A percentile compares a stretch with the other conserved stretches of the same genome.
These are phyloP conservation scores for Cenococcum geophilum DNA, from an alignment of 495 filamentous ascomycete species.

Conservation along the genomic window DNA sequence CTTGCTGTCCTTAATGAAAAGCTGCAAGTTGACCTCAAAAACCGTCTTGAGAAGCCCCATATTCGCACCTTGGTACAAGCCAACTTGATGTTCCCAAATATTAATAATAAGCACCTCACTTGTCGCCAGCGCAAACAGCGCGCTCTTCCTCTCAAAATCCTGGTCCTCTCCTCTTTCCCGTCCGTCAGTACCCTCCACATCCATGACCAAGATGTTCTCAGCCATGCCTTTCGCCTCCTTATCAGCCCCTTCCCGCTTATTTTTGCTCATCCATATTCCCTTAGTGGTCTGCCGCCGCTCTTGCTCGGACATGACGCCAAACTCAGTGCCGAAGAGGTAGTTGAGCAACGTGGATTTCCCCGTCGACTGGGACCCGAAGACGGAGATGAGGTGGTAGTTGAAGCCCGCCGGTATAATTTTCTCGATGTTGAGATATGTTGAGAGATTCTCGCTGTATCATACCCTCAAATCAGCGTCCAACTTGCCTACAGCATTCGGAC, in stretches of 20 bases:
- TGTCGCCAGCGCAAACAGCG: constrained; percentile 91
- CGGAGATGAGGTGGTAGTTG: constrained; percentile 97
- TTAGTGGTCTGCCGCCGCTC: constrained; percentile 95
- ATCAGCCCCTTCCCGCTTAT: constrained; percentile 54
- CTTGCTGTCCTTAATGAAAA: constrained; percentile 92
- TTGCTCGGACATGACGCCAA: constrained; percentile 90
- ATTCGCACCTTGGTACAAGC: constrained; percentile 95
- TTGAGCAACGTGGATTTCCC: constrained; percentile 97
- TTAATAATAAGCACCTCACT: constrained; percentile 98
- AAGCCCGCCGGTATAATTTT: constrained; percentile 81
- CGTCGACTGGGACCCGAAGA: constrained; percentile 97
- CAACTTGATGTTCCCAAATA: constrained; percentile 98
- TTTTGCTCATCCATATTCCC: constrained; percentile 98
- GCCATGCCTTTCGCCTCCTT: constrained; percentile 58
- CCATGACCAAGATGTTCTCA: constrained; percentile 98
- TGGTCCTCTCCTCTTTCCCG: constrained; percentile 96
- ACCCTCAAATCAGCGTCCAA: constrained; percentile 9
- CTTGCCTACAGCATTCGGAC: constrained; percentile 8
- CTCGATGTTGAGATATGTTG: constrained; percentile 71
- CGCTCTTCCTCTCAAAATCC: constrained; percentile 97
- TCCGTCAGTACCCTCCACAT: constrained; percentile 96
- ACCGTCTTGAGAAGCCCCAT: constrained; percentile 98
- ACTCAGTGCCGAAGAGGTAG: constrained; percentile 89
- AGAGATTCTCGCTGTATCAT: constrained; percentile 62
- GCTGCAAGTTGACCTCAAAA: constrained; percentile 94